Base-by-base conservation (phyloP, 495 filamentous ascomycete genomes). In the Lentithecium fluviatile region DNA sequence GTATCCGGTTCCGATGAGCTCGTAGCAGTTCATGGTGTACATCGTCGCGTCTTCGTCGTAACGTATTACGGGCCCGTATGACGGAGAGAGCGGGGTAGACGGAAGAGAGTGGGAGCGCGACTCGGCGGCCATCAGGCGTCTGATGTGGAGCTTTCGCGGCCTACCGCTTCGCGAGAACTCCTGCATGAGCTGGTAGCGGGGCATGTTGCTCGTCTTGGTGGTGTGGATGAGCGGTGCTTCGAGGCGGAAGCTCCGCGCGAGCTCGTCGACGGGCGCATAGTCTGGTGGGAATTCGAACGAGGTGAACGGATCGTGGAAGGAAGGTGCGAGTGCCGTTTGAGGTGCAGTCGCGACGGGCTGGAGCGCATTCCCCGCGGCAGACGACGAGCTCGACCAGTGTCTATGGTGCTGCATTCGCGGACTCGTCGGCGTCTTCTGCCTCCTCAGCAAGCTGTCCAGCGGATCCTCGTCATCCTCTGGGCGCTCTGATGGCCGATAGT, bases 1-100 rank as follows among this genome's bases (percentile, higher is more conserved):
- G 40, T 43, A 43, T 3, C 13, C 40, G 40, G 40, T 43, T 4
- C 40, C 40, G 40, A 20, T 15, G 13, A 43, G 40, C 40, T 43
- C 40, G 40, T 43, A 43, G 40, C 19, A n/a, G 13, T 43, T 15
- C 5, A 59, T 64, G 6, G 40, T 56, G 55, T 64, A 67, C 53
- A 67, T 59, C 2, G 59, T 67, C 2, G 38, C 59, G 15, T 67
- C 59, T n/a, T 59, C 59, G 25, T 67, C 65, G 23, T 63, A 67
- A 6, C 46, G 15, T 17, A 60, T 50, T 10, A 23, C 26, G 11
- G 19, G 62, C 6, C 20, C 21, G 20, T 15, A 13, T 7, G 48
- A 46, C 12, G 10, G 26, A 6, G 29, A 32, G 29, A 20, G 17
- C 36, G 62, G 48, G 13, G 45, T 26, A 0, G 57, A 46, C 1